Evolutionary conservation across 1,284 basidiomycete genomes (phyloP).

Genomic region (Pyrrhoderma lamaoense): DNA sequence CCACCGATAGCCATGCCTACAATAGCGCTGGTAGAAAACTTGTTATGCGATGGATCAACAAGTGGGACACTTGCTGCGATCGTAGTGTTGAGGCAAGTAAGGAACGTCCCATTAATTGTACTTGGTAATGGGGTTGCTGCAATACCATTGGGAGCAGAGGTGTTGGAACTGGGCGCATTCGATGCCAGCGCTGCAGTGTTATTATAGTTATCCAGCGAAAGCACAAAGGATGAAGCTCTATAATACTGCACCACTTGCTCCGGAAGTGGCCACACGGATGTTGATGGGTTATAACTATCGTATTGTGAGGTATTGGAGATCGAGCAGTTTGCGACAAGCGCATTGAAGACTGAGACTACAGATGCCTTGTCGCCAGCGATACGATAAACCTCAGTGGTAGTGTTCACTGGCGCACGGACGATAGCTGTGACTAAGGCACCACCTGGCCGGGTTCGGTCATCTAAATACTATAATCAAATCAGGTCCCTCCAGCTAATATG

Average conservation of each 20-base stretch:
- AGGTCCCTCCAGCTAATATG: too few relatives aligned
- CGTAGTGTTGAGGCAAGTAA: constrained; percentile 21
- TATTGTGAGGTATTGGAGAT: constrained; percentile 13
- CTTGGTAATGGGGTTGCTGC: constrained; percentile 20
- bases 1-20: not conserved
- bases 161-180: constrained; percentile 16
- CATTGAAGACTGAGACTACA: constrained; percentile 20
- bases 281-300: constrained; percentile 8
- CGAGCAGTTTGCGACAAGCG: constrained; percentile 22
- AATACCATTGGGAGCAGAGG: constrained; percentile 6
- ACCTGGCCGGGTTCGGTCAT: constrained; percentile 20
- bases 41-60: not conserved
- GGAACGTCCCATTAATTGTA: constrained; percentile 18
- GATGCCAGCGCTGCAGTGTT: constrained; percentile 21
- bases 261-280: constrained; percentile 16
- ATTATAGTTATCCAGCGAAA: constrained; percentile 24
- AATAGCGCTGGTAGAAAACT: constrained; percentile 1
- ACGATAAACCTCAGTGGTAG: constrained; percentile 20
- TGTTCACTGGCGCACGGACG: constrained; percentile 14
- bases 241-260: constrained; percentile 27
- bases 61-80: constrained; percentile 14
- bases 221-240: constrained; percentile 24
- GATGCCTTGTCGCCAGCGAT: constrained; percentile 24
- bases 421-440: constrained; percentile 18
- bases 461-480: constrained; percentile 19